Evolutionary conservation across 257 asterid species (phyloP).

Genomic region (Solanum virginianum): DNA sequence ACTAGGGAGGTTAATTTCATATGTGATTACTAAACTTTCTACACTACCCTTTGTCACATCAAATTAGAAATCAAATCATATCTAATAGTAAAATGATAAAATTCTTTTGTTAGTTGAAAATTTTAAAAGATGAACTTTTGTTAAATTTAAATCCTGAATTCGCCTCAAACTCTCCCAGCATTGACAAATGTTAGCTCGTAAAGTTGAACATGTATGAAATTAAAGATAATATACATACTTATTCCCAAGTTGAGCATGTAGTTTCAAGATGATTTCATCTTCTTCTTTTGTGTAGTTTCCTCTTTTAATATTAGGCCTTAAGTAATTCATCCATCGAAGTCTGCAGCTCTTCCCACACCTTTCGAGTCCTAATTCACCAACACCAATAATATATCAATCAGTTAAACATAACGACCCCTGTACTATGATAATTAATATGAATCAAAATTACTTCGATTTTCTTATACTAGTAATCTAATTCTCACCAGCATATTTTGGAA

Average conservation of each 20-base stretch:
- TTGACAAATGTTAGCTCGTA: neutral
- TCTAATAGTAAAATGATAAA: too few species aligned
- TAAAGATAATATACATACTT: neutral
- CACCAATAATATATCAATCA: neutral
- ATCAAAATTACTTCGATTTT: too few species aligned
- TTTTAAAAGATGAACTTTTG: neutral
- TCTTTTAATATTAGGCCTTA: constrained; percentile 4
- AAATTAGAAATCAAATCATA: too few species aligned
- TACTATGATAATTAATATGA: neutral
- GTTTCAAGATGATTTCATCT: constrained; percentile 1
- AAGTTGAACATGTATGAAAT: too few species aligned
- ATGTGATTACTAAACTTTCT: too few species aligned
- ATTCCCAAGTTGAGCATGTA: constrained; percentile 5
- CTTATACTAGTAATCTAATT: too few species aligned
- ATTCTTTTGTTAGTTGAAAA: too few species aligned
- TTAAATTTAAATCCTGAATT: neutral
- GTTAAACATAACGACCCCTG: neutral
- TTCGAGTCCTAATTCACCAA: neutral
- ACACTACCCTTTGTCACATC: too few species aligned
- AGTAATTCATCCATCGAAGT: constrained; percentile 11
- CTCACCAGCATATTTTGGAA: constrained; percentile 7
- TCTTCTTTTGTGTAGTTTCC: constrained; percentile 5
- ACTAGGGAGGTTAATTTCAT: neutral
- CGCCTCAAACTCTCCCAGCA: neutral
- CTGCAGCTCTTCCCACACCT: constrained; percentile 12